These are phyloP conservation scores for Spathaspora passalidarum DNA, from an alignment of 805 yeast genomes.

Conservation along the genomic window DNA sequence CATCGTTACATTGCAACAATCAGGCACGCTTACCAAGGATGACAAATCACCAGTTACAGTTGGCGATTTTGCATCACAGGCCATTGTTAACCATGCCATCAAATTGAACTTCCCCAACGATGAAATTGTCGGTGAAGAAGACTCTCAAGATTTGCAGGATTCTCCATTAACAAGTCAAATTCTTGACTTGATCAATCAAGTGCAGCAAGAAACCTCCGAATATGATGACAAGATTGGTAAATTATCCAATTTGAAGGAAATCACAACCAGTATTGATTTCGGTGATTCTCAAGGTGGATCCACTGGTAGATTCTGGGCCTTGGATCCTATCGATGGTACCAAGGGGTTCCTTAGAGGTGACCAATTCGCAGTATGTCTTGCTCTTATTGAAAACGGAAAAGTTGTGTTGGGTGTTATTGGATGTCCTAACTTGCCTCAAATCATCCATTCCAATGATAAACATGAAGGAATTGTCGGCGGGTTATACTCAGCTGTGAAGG, in stretches of 20 bases:
- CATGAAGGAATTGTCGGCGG: constrained; percentile 56
- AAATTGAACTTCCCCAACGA: constrained; percentile 77
- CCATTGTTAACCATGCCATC: constrained; percentile 82
- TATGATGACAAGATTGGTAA: constrained; percentile 34
- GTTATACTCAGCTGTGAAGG: constrained; percentile 65
- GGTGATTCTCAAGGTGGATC: constrained; percentile 81
- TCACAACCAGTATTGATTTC: constrained; percentile 66
- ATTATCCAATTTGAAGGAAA: constrained; percentile 42
- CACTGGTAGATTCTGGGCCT: constrained; percentile 88
- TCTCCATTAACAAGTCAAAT: constrained; percentile 51
- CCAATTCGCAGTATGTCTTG: constrained; percentile 95
- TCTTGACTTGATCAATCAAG: constrained; percentile 53
- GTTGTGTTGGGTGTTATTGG: constrained; percentile 93
- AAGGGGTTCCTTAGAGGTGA: constrained; percentile 93
- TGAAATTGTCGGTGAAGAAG: constrained; percentile 92
- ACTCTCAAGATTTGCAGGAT: constrained; percentile 59
- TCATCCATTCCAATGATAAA: constrained; percentile 33
- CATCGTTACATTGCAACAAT: constrained; percentile 41
- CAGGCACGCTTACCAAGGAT: constrained; percentile 68
- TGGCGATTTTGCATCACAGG: constrained; percentile 97
- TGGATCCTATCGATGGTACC: constrained; percentile 98
- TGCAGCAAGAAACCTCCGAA: constrained; percentile 43
- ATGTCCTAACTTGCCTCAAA: constrained; percentile 82
- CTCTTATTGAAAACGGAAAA: constrained; percentile 78
- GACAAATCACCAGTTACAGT: constrained; percentile 95